Evolutionary conservation across 2,329 filamentous ascomycete species (phyloP), one percentile per base, ranked within the genome.

Genomic region (Neoarthrinium moseri): DNA sequence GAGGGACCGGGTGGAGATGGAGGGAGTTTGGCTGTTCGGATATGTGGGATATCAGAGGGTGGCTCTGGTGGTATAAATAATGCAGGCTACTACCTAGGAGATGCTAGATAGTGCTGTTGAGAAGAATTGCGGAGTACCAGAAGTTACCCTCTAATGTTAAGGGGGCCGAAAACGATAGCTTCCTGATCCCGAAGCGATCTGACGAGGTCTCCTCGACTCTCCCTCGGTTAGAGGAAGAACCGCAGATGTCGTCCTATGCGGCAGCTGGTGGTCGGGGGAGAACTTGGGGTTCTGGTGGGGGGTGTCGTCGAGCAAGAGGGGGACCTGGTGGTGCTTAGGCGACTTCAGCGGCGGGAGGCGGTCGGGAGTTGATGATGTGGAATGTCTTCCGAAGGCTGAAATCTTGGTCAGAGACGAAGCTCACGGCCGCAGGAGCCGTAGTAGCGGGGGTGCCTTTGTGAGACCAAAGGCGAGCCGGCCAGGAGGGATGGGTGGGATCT

Each of bases 171-270:
- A 96, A 74, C 85, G 87, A 77, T 91, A 95, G 75, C 86, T 87
- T 78, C 89, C 88, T 81, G 89, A 87, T 85, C 86, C 89, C 81
- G 88, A 80, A 80, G 79, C 86, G 81, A 86, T 84, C 83, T 88
- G 89, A 86, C 90, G 87, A 90, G 89, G 89, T 87, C 90, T 92
- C 87, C 87, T 90, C 88, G 91, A 96, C 90, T 94, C 94, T 95
- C 92, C 94, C 94, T 91, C 92, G 73, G 77, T 78, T 77, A 94
- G 92, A 96, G 91, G 92, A 97, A 97, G 92, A 95, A 91, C 87
- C 88, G 85, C 81, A 83, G 83, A 86, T 86, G 83, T 83, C 85
- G 87, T 95, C 89, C 90, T 97, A 99, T 99, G 92, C 94, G 94
- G 94, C 94, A 97, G 92, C 89, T 95, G 87, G 81, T 77, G 73